Evolutionary conservation across 805 yeast genomes (phyloP).

Genomic region (Jamesozyma spencerorum): DNA sequence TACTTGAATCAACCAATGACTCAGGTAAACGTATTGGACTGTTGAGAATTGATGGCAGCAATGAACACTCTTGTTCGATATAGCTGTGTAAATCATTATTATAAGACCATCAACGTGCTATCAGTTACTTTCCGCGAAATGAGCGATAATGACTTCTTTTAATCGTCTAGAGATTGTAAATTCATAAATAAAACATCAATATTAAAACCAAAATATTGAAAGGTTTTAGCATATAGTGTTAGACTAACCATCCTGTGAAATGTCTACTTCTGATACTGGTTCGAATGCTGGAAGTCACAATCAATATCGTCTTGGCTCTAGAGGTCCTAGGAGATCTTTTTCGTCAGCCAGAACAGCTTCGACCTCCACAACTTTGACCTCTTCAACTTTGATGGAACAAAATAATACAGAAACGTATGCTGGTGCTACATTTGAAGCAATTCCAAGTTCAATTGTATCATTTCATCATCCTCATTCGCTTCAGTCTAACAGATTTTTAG

Average conservation of each 20-base stretch:
- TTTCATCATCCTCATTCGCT: constrained; percentile 63
- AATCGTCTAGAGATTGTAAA: too few species aligned
- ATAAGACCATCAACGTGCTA: too few species aligned
- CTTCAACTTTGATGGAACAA: constrained; percentile 36
- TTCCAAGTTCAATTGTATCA: constrained; percentile 70
- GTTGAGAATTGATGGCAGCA: too few species aligned
- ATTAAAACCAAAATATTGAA: background rate
- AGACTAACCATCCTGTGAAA: background rate
- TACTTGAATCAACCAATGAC: too few species aligned
- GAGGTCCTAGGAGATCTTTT: constrained; percentile 13
- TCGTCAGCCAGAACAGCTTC: constrained; percentile 30
- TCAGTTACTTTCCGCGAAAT: too few species aligned
- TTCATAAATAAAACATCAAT: too few species aligned
- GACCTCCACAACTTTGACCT: constrained; percentile 25
- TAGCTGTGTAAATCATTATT: too few species aligned
- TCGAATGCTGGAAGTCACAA: background rate
- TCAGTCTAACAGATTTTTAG: constrained; percentile 21
- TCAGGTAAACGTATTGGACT: too few species aligned
- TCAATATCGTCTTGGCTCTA: background rate
- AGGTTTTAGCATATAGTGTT: background rate
- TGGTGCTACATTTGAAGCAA: constrained; percentile 67
- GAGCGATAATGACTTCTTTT: too few species aligned
- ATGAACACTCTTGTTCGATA: too few species aligned
- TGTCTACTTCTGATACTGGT: background rate
- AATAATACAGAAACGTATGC: constrained; percentile 64